A percentile compares a stretch with the other conserved stretches of the same genome.
Evolutionary conservation across 305 asterid species (phyloP).

Genomic region (Solanum hybrid): DNA sequence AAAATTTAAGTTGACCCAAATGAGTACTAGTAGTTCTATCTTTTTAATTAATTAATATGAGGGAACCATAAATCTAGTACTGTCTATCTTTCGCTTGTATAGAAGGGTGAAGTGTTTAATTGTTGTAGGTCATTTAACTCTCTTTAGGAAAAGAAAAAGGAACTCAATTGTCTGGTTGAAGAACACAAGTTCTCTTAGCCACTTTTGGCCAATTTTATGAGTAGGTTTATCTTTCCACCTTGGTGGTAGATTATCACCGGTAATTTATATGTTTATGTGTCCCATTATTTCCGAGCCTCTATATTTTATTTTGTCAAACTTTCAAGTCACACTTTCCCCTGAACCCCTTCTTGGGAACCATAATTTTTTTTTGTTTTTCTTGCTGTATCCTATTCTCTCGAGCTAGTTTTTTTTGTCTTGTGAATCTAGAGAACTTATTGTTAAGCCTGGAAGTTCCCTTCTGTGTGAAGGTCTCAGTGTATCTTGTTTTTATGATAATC

Average conservation of each 20-base stretch:
- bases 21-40: background rate
- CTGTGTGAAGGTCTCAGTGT: background rate
- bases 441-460: background rate
- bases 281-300: background rate
- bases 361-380: background rate
- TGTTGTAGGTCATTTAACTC: background rate
- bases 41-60: background rate
- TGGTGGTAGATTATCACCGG: background rate
- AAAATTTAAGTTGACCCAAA: background rate
- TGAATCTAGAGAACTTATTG: background rate
- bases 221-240: background rate
- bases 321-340: background rate
- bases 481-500: background rate
- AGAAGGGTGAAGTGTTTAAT: background rate
- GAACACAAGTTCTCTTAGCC: background rate
- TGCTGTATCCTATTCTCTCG: background rate
- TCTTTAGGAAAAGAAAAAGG: background rate
- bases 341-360: background rate
- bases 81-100: background rate
- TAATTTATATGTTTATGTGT: background rate
- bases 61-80: background rate
- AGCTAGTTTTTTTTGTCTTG: background rate
- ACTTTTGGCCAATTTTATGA: background rate
- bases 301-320: background rate
- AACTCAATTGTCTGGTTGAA: background rate